phyloP scores from a whole-genome alignment of 179 eudicot genomes.

The Actinidia chinensis region DNA sequence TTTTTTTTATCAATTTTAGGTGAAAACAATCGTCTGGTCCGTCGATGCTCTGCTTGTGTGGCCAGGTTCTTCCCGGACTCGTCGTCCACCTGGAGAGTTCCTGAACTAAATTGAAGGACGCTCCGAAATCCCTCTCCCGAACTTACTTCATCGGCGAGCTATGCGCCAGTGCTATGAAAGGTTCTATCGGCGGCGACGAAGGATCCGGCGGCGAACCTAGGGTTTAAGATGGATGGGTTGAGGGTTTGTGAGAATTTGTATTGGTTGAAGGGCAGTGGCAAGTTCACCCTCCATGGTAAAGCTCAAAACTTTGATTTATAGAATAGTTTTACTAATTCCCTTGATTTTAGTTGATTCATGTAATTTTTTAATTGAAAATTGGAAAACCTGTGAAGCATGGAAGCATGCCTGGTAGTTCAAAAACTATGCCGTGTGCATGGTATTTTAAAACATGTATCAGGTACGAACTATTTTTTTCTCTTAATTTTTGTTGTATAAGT shows the following conservation, averaged over 20 bases:
- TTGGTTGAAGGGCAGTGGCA: slow-evolving; percentile 94
- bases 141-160: slow-evolving; percentile 88
- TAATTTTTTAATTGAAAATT: neutral
- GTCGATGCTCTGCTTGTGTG: slow-evolving; percentile 84
- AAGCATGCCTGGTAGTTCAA: too few species aligned
- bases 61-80: slow-evolving; percentile 92
- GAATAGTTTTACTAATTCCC: neutral
- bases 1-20: slow-evolving; percentile 37
- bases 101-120: slow-evolving; percentile 70
- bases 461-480: too few species aligned
- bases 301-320: neutral
- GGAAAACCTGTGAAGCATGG: neutral
- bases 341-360: neutral
- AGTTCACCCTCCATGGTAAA: slow-evolving; percentile 63
- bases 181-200: slow-evolving; percentile 53
- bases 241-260: slow-evolving; percentile 66
- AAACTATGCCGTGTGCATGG: too few species aligned
- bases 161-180: slow-evolving; percentile 62
- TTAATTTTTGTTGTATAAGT: too few species aligned
- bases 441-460: too few species aligned
- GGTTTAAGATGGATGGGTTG: slow-evolving; percentile 92
- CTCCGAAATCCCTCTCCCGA: slow-evolving; percentile 61
- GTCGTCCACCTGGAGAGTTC: slow-evolving; percentile 55
- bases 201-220: slow-evolving; percentile 55
- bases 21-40: slow-evolving; percentile 96